Conservation (phyloP, 305 asterid species). For the Plantago coronopus region DNA sequence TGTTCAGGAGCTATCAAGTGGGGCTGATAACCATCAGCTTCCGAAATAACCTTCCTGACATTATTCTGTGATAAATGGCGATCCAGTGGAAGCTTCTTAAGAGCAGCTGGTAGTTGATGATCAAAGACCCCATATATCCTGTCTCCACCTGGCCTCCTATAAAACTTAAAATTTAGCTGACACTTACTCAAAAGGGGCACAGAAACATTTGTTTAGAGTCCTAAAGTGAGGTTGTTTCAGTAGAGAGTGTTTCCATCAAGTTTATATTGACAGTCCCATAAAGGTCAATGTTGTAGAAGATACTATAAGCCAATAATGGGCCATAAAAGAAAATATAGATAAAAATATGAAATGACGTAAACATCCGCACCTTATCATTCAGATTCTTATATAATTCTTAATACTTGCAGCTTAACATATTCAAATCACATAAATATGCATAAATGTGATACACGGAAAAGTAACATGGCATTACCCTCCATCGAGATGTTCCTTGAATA, state of each 20-base stretch:
- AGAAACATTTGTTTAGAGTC: neutral
- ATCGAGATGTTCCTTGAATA: constrained; percentile 83
- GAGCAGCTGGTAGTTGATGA: constrained; percentile 91
- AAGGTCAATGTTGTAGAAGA: neutral
- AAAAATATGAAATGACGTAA: neutral
- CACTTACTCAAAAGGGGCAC: constrained; percentile 2
- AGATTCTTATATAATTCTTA: neutral
- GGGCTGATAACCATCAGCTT: constrained; percentile 99
- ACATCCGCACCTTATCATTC: neutral
- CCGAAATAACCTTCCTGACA: constrained; percentile 78
- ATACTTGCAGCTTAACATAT: neutral
- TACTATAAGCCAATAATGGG: no score
- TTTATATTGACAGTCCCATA: neutral
- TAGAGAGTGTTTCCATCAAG: neutral
- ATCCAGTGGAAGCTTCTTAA: constrained; percentile 92
- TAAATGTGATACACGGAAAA: neutral
- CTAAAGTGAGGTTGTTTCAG: neutral
- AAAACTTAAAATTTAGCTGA: constrained; percentile 23
- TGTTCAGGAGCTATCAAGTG: constrained; percentile 98
- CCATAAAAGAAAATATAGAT: neutral
- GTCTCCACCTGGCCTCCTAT: constrained; percentile 96
- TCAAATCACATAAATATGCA: neutral
- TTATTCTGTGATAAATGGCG: constrained; percentile 88
- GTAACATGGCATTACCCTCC: constrained; percentile 66
- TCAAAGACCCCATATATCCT: constrained; percentile 90